phyloP scores from a whole-genome alignment of 495 filamentous ascomycete genomes.

The Immersiella caudata region DNA sequence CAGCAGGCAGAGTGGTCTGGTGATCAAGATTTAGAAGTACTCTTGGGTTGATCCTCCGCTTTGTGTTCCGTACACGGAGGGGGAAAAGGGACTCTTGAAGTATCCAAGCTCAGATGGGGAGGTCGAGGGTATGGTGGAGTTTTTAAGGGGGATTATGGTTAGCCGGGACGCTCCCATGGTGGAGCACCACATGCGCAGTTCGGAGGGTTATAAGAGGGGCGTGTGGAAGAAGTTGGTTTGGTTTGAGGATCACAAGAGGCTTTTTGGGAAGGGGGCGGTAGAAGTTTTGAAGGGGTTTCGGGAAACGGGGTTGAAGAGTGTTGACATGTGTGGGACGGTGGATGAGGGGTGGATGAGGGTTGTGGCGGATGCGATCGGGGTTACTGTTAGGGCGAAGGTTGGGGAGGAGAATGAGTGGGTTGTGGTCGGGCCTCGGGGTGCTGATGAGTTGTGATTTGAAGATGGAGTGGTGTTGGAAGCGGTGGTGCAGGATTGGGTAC shows the following conservation, averaged over 20 bases:
- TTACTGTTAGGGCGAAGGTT: conserved; percentile 7
- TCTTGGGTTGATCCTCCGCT: too few relatives aligned
- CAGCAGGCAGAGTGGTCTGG: too few relatives aligned
- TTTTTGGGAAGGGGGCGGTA: background rate
- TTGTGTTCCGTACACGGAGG: too few relatives aligned
- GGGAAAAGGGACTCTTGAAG: too few relatives aligned
- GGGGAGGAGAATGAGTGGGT: conserved; percentile 15
- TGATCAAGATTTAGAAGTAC: too few relatives aligned
- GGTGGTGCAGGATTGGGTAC: conserved; percentile 11
- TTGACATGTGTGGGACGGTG: conserved; percentile 7
- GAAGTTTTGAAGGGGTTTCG: conserved; percentile 2
- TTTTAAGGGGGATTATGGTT: too few relatives aligned
- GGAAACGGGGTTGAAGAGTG: background rate
- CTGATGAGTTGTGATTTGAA: background rate
- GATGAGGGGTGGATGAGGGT: conserved; percentile 13
- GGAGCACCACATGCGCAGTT: too few relatives aligned
- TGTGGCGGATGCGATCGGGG: background rate
- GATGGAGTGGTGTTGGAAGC: conserved; percentile 14
- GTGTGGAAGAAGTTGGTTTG: background rate
- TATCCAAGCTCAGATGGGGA: too few relatives aligned
- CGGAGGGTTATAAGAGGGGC: background rate
- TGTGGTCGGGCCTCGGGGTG: too few relatives aligned
- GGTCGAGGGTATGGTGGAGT: too few relatives aligned
- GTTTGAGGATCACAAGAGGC: background rate
- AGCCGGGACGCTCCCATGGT: too few relatives aligned